Percentiles rank a stretch among this genome's conserved stretches.
Conservation (phyloP, 2,329 filamentous ascomycete genomes). For the Tetracladium maxilliforme region DNA sequence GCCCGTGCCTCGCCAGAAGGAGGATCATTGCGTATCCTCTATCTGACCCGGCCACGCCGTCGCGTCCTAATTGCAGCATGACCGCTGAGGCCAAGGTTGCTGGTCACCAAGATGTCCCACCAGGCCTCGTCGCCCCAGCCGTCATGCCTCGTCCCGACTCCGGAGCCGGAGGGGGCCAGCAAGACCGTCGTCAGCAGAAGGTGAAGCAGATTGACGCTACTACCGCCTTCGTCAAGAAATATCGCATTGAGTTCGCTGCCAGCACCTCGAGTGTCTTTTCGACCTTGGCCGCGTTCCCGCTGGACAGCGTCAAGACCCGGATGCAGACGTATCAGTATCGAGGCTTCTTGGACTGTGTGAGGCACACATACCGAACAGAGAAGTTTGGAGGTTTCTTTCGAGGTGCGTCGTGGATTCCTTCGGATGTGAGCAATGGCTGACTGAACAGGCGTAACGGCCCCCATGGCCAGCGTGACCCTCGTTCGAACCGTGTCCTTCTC, state of each 20-base stretch:
- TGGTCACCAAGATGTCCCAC: too few relatives aligned
- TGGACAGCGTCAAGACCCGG: conserved; percentile 81
- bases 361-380: conserved; percentile 62
- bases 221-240: conserved; percentile 64
- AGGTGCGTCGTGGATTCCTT: conserved; percentile 31
- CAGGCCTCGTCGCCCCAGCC: too few relatives aligned
- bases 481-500: conserved; percentile 69
- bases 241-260: conserved; percentile 69
- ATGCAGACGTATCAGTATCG: conserved; percentile 77
- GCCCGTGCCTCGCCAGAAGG: too few relatives aligned
- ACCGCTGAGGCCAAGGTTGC: too few relatives aligned
- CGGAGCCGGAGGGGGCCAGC: too few relatives aligned
- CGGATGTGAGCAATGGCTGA: conserved; percentile 1
- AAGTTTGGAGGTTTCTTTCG: conserved; percentile 66
- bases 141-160: too few relatives aligned
- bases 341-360: conserved; percentile 60
- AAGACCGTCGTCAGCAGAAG: too few relatives aligned
- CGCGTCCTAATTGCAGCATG: too few relatives aligned
- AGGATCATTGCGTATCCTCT: too few relatives aligned
- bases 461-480: conserved; percentile 65
- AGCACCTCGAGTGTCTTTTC: conserved; percentile 65
- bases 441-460: conserved; percentile 55
- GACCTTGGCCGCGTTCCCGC: conserved; percentile 65
- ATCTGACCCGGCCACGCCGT: too few relatives aligned
- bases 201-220: too few relatives aligned